These are phyloP conservation scores for Paramecium biaurelia DNA, from an alignment of 73 alveolate species.

Conservation along the genomic window DNA sequence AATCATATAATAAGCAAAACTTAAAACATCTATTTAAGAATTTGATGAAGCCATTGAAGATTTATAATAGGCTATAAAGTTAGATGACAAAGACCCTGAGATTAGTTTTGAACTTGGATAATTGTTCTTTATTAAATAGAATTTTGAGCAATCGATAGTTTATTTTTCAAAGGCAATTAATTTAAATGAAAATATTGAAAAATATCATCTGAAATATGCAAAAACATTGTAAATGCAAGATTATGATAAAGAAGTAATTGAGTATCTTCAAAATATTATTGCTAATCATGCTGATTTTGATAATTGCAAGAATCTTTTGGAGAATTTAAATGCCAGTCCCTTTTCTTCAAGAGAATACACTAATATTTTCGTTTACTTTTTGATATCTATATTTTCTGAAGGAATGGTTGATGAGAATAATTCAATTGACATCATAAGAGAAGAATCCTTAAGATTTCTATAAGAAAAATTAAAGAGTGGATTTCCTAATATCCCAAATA, in stretches of 20 bases:
- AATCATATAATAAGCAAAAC: not conserved
- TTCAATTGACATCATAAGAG: not conserved
- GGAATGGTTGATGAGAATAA: not conserved
- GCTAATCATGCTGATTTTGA: not conserved
- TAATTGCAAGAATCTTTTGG: not conserved
- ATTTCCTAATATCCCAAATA: not conserved
- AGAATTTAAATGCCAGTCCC: not conserved
- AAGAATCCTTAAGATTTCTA: not conserved
- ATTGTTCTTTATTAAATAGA: not conserved
- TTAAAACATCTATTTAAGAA: not conserved
- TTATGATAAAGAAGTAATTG: not conserved
- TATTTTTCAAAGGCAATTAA: not conserved
- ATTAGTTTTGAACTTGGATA: not conserved
- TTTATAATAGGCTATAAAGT: not conserved
- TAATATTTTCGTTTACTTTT: not conserved
- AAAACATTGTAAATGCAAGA: not conserved
- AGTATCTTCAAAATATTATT: not conserved
- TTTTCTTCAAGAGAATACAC: not conserved
- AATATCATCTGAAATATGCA: not conserved
- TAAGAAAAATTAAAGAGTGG: not conserved
- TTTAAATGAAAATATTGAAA: not conserved
- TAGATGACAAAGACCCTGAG: not conserved
- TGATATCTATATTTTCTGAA: not conserved
- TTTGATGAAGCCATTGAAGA: not conserved
- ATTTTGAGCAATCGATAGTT: not conserved